Base-by-base conservation (phyloP, 768 basidiomycete genomes). In the Ramaria rubella region DNA sequence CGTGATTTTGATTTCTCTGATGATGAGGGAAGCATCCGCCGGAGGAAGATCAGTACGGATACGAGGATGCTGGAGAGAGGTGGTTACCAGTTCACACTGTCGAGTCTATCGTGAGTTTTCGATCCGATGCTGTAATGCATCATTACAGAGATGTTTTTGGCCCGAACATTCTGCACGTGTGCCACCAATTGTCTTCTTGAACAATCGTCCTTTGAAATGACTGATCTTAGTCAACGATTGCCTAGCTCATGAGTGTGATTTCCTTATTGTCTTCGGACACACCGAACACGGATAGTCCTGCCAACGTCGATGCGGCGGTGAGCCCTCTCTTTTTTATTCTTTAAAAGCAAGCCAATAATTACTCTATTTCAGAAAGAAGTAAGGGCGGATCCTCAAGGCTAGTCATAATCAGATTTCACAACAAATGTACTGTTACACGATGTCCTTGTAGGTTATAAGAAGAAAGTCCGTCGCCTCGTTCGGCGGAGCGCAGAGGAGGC, bases 71-170 rank as follows among this genome's bases (percentile, higher is more conserved):
- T 1, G 87, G 91, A 43, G 96, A 99, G 74, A 75, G 96, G 60
- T 99, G 96, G 96, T 75, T 94, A 77, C 96, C 96, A 3, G 93
- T 99, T 45, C 96, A 99, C 69, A 89, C 90, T 1, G 87, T 97
- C 31, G 94, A 98, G 75, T 92, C 93, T 5, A 98, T 99, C 61
- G 95, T 97, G 62, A 68, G 78, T 70, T 19, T 21, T 40, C 50
- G 27, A 11, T 50, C 49, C 48, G 40, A 21, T 42, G 40, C 23
- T 42, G 40, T 42, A 42, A 42, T 19, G 40, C 14, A 19, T 8
- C n/a, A 2, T 17, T 42, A 42, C 40, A 42, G 40, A 42, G 40
- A 42, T 42, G n/a, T 17, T 19, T 42, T 42, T 42, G 40, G 40
- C 40, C 4, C 40, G 3, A 42, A 17, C 9, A 19, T 17, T 17